These are phyloP conservation scores for Microsporum ferrugineum DNA, from an alignment of 2,329 filamentous ascomycete species.

Conservation along the genomic window DNA sequence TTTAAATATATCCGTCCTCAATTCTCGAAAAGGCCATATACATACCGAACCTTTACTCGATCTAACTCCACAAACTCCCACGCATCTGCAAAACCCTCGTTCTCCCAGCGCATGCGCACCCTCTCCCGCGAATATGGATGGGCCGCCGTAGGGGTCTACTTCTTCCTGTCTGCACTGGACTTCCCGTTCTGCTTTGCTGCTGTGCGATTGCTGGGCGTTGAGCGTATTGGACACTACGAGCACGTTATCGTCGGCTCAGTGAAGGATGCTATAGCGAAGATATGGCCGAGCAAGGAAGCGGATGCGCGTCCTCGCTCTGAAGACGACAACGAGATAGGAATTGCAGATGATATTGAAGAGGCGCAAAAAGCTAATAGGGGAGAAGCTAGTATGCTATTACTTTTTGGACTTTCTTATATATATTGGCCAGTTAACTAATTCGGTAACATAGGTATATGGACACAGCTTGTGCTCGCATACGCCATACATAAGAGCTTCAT, in stretches of 20 bases:
- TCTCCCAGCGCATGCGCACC: conserved; percentile 65
- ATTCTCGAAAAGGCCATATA: background rate
- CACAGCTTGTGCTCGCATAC: conserved; percentile 84
- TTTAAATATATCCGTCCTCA: conserved; percentile 5
- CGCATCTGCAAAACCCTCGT: conserved; percentile 28
- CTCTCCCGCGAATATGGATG: conserved; percentile 89
- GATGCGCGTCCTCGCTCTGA: background rate
- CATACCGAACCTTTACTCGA: conserved; percentile 14
- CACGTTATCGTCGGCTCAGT: conserved; percentile 32
- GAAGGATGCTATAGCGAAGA: conserved; percentile 20
- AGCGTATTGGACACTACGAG: conserved; percentile 58
- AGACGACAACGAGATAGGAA: background rate
- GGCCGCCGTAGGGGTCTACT: conserved; percentile 83
- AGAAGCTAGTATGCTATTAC: conserved; percentile 2
- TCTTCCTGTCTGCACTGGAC: conserved; percentile 70
- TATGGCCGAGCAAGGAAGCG: background rate
- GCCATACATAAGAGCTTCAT: conserved; percentile 98
- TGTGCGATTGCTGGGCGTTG: conserved; percentile 70
- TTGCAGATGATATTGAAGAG: background rate
- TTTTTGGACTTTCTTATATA: background rate
- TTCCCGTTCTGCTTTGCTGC: conserved; percentile 92
- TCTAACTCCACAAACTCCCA: conserved; percentile 20
- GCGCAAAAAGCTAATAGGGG: background rate
- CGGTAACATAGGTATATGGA: conserved; percentile 51
- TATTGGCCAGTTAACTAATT: background rate